These are phyloP conservation scores for Anthostomella pinea DNA, from an alignment of 2,329 filamentous ascomycete genomes.

Conservation along the genomic window DNA sequence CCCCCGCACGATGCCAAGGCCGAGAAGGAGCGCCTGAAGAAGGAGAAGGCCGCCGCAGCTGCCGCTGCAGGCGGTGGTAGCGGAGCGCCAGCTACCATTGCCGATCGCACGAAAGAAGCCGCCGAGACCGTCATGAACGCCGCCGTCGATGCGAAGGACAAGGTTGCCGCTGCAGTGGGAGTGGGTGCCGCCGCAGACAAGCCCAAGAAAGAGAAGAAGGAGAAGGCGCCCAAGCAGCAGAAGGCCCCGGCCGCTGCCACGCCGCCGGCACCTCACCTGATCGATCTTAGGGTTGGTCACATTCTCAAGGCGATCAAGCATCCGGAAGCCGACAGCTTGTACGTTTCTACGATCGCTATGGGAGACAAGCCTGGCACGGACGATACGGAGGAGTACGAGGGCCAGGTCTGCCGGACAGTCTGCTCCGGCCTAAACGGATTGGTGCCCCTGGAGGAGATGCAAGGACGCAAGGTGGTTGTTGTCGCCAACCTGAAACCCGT, in stretches of 20 bases:
- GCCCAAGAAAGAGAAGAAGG: conserved; percentile 84
- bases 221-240: conserved; percentile 75
- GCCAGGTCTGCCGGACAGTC: conserved; percentile 88
- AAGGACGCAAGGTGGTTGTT: conserved; percentile 88
- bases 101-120: conserved; percentile 60
- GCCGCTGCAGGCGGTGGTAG: conserved; percentile 35
- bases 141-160: conserved; percentile 50
- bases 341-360: conserved; percentile 91
- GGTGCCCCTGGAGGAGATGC: conserved; percentile 92
- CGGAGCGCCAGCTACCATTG: conserved; percentile 45
- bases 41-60: conserved; percentile 75
- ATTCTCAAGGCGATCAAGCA: conserved; percentile 95
- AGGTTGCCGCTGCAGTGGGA: conserved; percentile 46
- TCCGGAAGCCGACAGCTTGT: conserved; percentile 94
- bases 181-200: conserved; percentile 41
- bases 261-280: conserved; percentile 77
- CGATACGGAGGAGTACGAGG: conserved; percentile 88
- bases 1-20: conserved; percentile 88
- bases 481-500: conserved; percentile 99
- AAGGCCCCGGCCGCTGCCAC: conserved; percentile 67
- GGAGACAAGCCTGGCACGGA: conserved; percentile 83
- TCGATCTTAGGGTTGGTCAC: conserved; percentile 94
- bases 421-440: conserved; percentile 96
- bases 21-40: conserved; percentile 95
- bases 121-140: conserved; percentile 54